Evolutionary conservation across 805 yeast genomes (phyloP), one percentile per base, ranked within the genome.

Genomic region (Yamadazyma scolyti): DNA sequence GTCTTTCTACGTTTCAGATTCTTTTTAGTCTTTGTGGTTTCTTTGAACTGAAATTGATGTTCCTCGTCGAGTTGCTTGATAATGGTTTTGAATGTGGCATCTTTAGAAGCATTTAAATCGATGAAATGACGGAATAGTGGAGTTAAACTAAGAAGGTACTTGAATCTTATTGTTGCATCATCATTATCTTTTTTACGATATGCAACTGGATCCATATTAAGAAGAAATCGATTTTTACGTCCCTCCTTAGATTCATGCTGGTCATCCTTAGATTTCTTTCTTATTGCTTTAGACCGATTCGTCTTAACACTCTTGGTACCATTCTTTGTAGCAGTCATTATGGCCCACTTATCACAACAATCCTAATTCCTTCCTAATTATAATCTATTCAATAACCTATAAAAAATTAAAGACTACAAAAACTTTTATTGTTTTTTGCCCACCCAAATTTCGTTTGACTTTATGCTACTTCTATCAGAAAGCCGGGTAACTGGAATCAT

Each of bases 71-170:
- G 63, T 28, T 70, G 72, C 42, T 73, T 68, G 34, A 83, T 61
- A 21, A 80, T 43, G 41, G 73, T 75, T 52, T 77, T 78, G 49
- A 89, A 75, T 23, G 71, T 68, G 17, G 81, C 78, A 51, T 88
- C 96, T 50, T 81, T 82, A 31, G 86, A 73, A 9, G 95, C 85
- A 41, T 82, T 77, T 25, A 83, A 70, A 43, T 87, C 84, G 39
- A 89, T 84, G 56, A 89, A 89, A 52, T 88, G 89, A 23, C 94
- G 78, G 55, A 89, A 89, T 35, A 90, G 65, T 41, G 85, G 95
- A 0, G 96, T 87, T 23, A 89, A 65, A 1, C 88, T 82, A 29
- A 90, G 63, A 25, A 89, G 64, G 56, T 89, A 85, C 52, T 77
- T 79, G 68, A 86, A 86, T 37, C 97, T 69, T 44, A 71, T 77